Evolutionary conservation across 2,329 filamentous ascomycete genomes (phyloP).

Genomic region (Cladophialophora chaetospira): DNA sequence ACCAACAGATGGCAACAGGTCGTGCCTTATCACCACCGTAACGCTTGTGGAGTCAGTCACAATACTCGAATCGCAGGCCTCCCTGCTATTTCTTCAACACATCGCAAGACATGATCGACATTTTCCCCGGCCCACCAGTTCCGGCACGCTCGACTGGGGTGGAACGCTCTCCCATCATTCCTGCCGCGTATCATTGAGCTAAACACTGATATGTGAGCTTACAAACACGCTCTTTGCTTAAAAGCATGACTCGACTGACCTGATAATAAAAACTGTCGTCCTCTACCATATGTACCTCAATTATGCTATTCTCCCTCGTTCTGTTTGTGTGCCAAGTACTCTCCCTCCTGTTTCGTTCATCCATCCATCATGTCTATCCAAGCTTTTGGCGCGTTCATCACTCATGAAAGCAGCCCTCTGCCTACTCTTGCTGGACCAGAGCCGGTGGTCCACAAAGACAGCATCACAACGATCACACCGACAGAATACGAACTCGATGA

Average conservation of each 20-base stretch:
- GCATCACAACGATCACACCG: slow-evolving; percentile 29
- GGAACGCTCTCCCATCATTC: too few relatives aligned
- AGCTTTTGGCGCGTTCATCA: slow-evolving; percentile 44
- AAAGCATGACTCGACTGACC: too few relatives aligned
- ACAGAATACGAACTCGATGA: slow-evolving; percentile 26
- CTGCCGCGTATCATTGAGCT: too few relatives aligned
- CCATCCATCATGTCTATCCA: slow-evolving; percentile 39
- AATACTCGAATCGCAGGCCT: too few relatives aligned
- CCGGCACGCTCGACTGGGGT: too few relatives aligned
- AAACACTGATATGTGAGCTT: too few relatives aligned
- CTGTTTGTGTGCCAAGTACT: neutral
- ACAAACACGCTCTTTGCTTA: too few relatives aligned
- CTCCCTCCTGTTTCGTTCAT: neutral
- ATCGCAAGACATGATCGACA: too few relatives aligned
- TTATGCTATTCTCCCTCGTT: neutral
- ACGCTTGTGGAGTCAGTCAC: neutral
- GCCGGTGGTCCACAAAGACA: slow-evolving; percentile 39
- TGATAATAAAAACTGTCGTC: too few relatives aligned
- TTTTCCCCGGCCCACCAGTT: too few relatives aligned
- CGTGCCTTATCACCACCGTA: neutral
- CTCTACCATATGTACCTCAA: neutral
- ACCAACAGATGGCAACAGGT: neutral
- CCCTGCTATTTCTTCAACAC: too few relatives aligned
- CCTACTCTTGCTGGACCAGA: slow-evolving; percentile 42
- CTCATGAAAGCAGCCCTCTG: slow-evolving; percentile 42